Evolutionary conservation across 1,284 basidiomycete species (phyloP).

Genomic region (Irpex sp.): DNA sequence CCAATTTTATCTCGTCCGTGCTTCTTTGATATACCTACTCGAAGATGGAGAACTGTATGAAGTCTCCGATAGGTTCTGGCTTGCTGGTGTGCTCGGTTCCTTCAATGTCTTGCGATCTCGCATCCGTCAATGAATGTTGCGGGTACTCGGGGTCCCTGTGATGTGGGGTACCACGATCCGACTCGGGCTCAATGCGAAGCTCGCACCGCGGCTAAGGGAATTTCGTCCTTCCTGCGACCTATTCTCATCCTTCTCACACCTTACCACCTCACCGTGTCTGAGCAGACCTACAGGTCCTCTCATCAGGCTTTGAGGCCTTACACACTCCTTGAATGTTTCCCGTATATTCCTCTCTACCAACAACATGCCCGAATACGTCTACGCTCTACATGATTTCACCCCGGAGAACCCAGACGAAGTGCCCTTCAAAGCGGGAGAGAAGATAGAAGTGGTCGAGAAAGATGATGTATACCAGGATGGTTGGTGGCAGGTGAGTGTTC

Average conservation of each 20-base stretch:
- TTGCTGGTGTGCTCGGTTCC: background rate
- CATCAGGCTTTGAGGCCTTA: background rate
- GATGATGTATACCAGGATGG: constrained; percentile 95
- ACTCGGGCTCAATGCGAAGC: background rate
- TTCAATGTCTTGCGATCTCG: too few relatives aligned
- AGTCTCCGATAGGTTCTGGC: background rate
- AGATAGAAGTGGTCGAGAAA: constrained; percentile 87
- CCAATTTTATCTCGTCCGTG: too few relatives aligned
- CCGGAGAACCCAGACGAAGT: constrained; percentile 97
- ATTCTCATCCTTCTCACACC: background rate
- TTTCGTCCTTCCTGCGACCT: background rate
- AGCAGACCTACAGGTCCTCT: background rate
- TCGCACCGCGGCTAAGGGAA: background rate
- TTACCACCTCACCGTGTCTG: background rate
- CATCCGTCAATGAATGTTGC: background rate
- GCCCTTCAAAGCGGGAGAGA: constrained; percentile 81
- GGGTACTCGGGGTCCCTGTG: background rate
- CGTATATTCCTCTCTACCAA: background rate
- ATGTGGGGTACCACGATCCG: background rate
- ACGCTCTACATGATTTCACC: constrained; percentile 81
- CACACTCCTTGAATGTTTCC: constrained; percentile 4
- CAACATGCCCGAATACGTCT: constrained; percentile 56
- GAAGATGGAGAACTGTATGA: background rate
- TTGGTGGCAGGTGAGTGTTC: constrained; percentile 91
- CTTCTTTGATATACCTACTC: too few relatives aligned